These are phyloP conservation scores for Russula vinacea DNA, from an alignment of 768 basidiomycete genomes.

Conservation along the genomic window DNA sequence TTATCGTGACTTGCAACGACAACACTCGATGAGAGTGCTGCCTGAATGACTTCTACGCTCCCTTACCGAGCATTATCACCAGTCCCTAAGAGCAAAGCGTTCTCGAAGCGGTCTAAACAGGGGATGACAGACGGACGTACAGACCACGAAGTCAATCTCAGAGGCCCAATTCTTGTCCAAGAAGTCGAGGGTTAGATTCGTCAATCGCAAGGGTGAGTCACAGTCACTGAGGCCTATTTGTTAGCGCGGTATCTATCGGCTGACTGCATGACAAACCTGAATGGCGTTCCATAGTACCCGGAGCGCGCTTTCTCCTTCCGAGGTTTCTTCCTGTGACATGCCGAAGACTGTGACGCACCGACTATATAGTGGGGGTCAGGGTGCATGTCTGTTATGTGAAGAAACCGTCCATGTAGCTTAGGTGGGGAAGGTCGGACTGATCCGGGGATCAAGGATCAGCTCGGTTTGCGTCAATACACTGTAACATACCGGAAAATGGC, in stretches of 20 bases:
- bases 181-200: conserved; percentile 79
- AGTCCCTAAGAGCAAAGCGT: conserved; percentile 50
- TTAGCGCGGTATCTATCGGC: not conserved
- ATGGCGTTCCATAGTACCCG: conserved; percentile 65
- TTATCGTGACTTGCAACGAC: conserved; percentile 66
- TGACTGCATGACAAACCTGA: conserved; percentile 47
- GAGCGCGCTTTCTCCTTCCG: conserved; percentile 53
- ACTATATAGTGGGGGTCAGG: conserved; percentile 65
- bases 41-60: not conserved
- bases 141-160: conserved; percentile 88
- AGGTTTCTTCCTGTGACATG: conserved; percentile 63
- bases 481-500: conserved; percentile 18
- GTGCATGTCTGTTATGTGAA: conserved; percentile 84
- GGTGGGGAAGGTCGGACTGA: conserved; percentile 29
- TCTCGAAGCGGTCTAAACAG: not conserved
- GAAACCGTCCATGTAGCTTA: conserved; percentile 66
- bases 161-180: conserved; percentile 74
- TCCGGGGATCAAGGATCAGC: conserved; percentile 6
- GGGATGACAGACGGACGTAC: conserved; percentile 41
- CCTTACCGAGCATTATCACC: conserved; percentile 69
- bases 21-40: conserved; percentile 16
- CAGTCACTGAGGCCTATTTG: conserved; percentile 51
- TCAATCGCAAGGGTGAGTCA: conserved; percentile 76
- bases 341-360: conserved; percentile 51
- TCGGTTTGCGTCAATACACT: not conserved